Conservation (phyloP, 2,329 filamentous ascomycete genomes). For the Hypoxylon sp. region DNA sequence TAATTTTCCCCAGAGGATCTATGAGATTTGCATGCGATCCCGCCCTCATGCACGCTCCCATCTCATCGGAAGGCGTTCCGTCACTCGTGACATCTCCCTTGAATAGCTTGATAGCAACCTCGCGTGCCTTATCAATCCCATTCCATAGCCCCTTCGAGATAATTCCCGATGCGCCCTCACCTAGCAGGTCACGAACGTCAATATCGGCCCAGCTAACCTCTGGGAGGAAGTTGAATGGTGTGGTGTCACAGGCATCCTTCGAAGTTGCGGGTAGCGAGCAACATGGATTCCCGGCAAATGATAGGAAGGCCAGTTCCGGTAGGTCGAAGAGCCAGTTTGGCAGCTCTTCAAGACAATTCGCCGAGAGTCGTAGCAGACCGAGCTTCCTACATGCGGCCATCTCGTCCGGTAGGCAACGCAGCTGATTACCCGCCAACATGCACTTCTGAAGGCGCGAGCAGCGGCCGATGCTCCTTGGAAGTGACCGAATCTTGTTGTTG, state of each 20-base stretch:
- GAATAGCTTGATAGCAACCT: conserved; percentile 64
- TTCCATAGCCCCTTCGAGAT: conserved; percentile 59
- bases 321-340: conserved; percentile 61
- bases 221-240: conserved; percentile 50
- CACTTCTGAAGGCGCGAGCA: conserved; percentile 62
- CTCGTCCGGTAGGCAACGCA: conserved; percentile 56
- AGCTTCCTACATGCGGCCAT: conserved; percentile 61
- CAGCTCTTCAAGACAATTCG: conserved; percentile 57
- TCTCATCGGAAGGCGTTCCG: conserved; percentile 63
- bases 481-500: conserved; percentile 57
- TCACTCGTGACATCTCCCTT: conserved; percentile 62
- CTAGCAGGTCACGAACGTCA: conserved; percentile 57
- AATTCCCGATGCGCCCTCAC: conserved; percentile 61
- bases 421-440: conserved; percentile 63
- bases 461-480: conserved; percentile 59
- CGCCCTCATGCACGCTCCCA: conserved; percentile 61
- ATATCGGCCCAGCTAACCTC: conserved; percentile 59
- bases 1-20: conserved; percentile 59
- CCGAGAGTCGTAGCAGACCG: conserved; percentile 59
- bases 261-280: conserved; percentile 44
- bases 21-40: conserved; percentile 62
- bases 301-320: conserved; percentile 61
- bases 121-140: conserved; percentile 47
- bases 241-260: conserved; percentile 31
- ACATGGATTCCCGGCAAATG: conserved; percentile 63